These are phyloP conservation scores for Auricularia sp. DNA, from an alignment of 768 basidiomycete species.

Conservation along the genomic window DNA sequence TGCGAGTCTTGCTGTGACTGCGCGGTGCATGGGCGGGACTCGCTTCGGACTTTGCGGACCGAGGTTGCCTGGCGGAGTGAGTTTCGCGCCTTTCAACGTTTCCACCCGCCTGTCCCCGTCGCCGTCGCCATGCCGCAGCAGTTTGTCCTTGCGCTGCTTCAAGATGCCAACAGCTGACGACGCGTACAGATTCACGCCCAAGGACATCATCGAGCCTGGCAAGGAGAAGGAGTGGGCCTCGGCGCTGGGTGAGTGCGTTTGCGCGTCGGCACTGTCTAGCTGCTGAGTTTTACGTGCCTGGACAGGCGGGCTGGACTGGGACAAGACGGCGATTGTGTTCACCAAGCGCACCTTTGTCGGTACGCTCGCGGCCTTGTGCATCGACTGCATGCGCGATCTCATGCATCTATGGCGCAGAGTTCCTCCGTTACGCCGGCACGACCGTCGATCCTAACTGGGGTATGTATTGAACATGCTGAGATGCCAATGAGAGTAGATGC, in stretches of 20 bases:
- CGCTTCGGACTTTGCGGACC: not conserved
- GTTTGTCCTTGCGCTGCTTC: not conserved
- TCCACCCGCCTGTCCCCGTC: not conserved
- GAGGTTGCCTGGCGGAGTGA: not conserved
- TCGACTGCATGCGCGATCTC: conserved; percentile 3
- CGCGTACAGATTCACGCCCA: not conserved
- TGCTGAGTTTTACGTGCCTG: not conserved
- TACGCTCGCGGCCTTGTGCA: conserved; percentile 36
- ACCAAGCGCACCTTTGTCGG: conserved; percentile 69
- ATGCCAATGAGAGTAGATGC: not conserved
- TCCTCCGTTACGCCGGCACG: conserved; percentile 43
- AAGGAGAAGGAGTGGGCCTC: conserved; percentile 44
- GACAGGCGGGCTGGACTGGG: conserved; percentile 74
- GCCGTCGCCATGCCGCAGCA: not conserved
- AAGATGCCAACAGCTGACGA: not conserved
- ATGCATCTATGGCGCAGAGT: conserved; percentile 26
- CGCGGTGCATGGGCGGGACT: not conserved
- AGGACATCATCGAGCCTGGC: not conserved
- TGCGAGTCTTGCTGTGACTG: not conserved
- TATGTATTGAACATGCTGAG: not conserved
- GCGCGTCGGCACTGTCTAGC: conserved; percentile 2
- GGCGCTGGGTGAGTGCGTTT: conserved; percentile 38
- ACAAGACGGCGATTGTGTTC: conserved; percentile 63
- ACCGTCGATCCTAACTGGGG: conserved; percentile 68
- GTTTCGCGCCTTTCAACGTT: not conserved